phyloP scores from a whole-genome alignment of 2,329 filamentous ascomycete species.

The Phaeoacremonium minimum region DNA sequence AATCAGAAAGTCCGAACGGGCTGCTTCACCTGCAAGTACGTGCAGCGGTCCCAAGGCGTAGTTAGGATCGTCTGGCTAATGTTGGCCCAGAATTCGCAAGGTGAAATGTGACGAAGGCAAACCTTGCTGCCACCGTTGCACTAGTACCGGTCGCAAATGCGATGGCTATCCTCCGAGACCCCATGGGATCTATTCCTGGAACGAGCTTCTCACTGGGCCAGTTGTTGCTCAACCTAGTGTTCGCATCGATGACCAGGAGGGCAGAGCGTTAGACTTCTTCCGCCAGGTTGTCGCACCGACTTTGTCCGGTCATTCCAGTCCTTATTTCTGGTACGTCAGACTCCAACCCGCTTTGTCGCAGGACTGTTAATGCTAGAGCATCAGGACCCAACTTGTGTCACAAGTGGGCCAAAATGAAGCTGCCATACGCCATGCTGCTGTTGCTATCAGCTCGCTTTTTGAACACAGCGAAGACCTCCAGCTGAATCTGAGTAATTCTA shows the following conservation, averaged over 20 bases:
- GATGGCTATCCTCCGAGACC: constrained; percentile 11
- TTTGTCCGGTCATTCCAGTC: constrained; percentile 36
- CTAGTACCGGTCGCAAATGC: constrained; percentile 11
- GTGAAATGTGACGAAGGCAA: constrained; percentile 18
- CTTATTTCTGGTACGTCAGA: constrained; percentile 40
- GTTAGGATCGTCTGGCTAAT: not conserved
- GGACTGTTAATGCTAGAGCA: too few species aligned
- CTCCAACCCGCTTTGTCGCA: too few species aligned
- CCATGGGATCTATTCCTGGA: constrained; percentile 9
- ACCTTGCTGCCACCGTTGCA: constrained; percentile 14
- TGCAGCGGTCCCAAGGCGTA: not conserved
- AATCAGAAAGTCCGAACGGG: constrained; percentile 8
- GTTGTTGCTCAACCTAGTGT: not conserved
- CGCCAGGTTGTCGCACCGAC: constrained; percentile 30
- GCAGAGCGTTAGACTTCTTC: constrained; percentile 24
- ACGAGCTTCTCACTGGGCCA: constrained; percentile 2
- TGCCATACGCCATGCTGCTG: constrained; percentile 42
- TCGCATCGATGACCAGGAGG: constrained; percentile 4
- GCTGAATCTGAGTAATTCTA: constrained; percentile 13
- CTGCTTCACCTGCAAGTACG: constrained; percentile 10
- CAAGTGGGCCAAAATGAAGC: constrained; percentile 39
- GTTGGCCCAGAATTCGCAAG: constrained; percentile 11
- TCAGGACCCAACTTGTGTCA: constrained; percentile 36
- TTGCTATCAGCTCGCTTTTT: constrained; percentile 45
- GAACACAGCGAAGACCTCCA: constrained; percentile 21